A percentile compares a stretch with the other conserved stretches of the same genome.
Conservation (phyloP, 75 land plant genomes). For the Ceratopteris richardii region DNA sequence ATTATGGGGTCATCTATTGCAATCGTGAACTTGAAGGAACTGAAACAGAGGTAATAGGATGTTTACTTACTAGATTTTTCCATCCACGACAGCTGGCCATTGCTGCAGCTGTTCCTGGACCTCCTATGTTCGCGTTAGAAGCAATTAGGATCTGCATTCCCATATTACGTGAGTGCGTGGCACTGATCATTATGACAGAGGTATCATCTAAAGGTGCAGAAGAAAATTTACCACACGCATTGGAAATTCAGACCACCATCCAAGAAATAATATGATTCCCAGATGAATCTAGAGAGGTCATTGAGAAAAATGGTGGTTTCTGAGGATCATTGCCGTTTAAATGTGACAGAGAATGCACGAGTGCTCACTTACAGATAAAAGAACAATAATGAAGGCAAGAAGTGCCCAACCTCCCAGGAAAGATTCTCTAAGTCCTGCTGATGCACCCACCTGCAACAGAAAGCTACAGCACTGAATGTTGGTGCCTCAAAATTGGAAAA, state of each 20-base stretch:
- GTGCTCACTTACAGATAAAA: conserved; percentile 21
- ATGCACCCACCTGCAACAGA: conserved; percentile 41
- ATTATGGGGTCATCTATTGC: too few relatives aligned
- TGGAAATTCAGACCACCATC: conserved; percentile 24
- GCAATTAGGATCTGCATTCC: conserved; percentile 31
- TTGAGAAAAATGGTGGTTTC: background rate
- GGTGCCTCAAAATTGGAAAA: too few relatives aligned
- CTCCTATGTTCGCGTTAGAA: conserved; percentile 48
- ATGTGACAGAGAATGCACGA: too few relatives aligned
- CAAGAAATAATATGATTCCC: conserved; percentile 17
- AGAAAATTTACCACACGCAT: conserved; percentile 18
- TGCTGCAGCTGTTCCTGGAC: conserved; percentile 47
- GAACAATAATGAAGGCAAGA: conserved; percentile 25
- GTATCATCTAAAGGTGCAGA: background rate
- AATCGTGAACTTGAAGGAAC: too few relatives aligned
- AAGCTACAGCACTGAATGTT: background rate
- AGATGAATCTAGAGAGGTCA: conserved; percentile 24
- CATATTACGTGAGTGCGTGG: background rate
- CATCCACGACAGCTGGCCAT: conserved; percentile 38
- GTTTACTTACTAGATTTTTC: conserved; percentile 22
- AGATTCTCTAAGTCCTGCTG: conserved; percentile 24
- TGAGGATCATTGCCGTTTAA: too few relatives aligned
- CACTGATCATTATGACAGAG: too few relatives aligned
- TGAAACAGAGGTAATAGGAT: background rate
- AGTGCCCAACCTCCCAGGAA: conserved; percentile 39